Evolutionary conservation across 257 asterid species (phyloP), one percentile per base, ranked within the genome.

Genomic region (Voacanga thouarsii): DNA sequence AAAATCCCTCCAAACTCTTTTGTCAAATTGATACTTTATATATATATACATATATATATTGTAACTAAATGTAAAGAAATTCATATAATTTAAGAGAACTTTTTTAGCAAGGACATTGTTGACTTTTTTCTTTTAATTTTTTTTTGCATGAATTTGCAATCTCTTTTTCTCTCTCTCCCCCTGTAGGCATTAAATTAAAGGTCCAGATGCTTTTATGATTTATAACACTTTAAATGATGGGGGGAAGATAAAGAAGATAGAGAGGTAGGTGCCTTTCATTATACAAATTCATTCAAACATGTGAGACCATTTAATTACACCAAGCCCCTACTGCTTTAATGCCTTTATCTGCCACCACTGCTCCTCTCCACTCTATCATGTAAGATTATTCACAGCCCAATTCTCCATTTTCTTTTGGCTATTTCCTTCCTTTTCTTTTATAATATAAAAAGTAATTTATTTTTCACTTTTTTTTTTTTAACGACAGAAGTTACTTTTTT

Each of bases 291-390:
- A 51, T 51, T 49, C 76, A 41, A 69, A 69, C 74, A 53, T 72
- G 77, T 19, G 77, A 53, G 33, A 53, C 77, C 69, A 73, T 73
- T 53, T 73, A 73, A 73, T 73, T 73, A 55, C 37, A 10, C 12
- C 37, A 59, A 8, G 14, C 4, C 30, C 63, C 64, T 18, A 19
- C 45, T 7, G 3, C 28, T 55, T 73, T 73, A 33, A 73, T 53
- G 66, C 77, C 55, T 10, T 73, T 33, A 72, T 51, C 76, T 51
- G 37, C 43, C 50, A 53, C 77, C 66, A 51, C 7, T 15, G 4
- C 14, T 7, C 16, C 4, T 51, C 76, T 16, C 23, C 3, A 43
- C 51, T 19, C 12, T 12, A n/a, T 24, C 16, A 7, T 59, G 37
- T 26, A 61, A 9, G 12, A 61, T 44, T 5, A 44, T 26, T 61